Base-by-base conservation (phyloP, 164 flowering plant genomes). In the Magnolia kwangsiensis region DNA sequence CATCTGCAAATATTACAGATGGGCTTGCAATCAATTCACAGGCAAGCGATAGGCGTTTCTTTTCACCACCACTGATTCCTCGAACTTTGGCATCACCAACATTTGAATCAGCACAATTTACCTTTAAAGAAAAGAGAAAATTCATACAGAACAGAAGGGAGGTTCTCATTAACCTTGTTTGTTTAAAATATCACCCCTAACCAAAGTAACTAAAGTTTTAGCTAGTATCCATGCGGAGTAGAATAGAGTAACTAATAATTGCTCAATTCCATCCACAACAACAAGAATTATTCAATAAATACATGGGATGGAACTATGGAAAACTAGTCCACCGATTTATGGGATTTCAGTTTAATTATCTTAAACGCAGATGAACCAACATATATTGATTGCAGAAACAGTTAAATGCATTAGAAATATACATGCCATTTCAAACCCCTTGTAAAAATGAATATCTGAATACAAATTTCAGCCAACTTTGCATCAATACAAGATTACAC, bases 1-100 rank as follows among this genome's bases (percentile, higher is more conserved):
- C 99, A 86, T 96, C 99, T 31, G 97, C 97, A 89, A 94, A 94
- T 80, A 96, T 89, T 67, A 96, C 94, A 63, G 98, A 94, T 64
- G 98, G 98, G 77, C 99, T 96, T 58, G 99, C 99, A 72, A 96
- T 94, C 74, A 96, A 90, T 84, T 96, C 99, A 86, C 99, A 96
- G n/a, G 97, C 98, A 77, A 96, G 74, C 23, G 99, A 90, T 51
- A 96, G 78, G 8, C 98, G 94, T 81, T 96, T 96, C 88, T 90
- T 96, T 84, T 96, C 99, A 51, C 99, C 99, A 49, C 99, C 99
- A 86, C 99, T 96, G 63, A 96, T 89, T 67, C 99, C 99, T 74
- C 98, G 94, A 72, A 92, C 90, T 89, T 94, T 96, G 65, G 97
- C 91, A 86, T 96, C 98, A 80, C 99, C 98, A 75, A 96, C 92